Base-by-base conservation (phyloP, 2,329 filamentous ascomycete species). In the Trichoderma semiorbis region DNA sequence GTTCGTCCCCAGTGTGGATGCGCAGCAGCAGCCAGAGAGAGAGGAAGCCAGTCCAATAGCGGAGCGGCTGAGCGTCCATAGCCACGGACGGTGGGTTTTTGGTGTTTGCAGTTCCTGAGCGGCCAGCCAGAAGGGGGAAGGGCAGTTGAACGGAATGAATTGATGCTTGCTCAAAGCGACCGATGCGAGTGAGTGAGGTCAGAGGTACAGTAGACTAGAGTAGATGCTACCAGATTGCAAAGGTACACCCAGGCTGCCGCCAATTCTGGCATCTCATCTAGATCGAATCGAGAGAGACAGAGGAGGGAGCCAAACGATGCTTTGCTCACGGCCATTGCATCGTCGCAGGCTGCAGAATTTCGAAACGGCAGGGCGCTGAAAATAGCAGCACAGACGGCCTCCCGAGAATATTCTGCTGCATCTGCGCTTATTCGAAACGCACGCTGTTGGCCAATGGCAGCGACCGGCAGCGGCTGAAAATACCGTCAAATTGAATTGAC, bases 291-390 rank as follows among this genome's bases (percentile, higher is more conserved):
- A n/a, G 39, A n/a, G 39, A n/a, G 16, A 1, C 0, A 3, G 7
- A 32, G 28, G 24, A 68, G 58, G 55, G 70, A 62, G 73, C 65
- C 68, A 72, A 60, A 71, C 39, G 53, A 21, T 32, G n/a, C 28
- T 60, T 64, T n/a, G 24, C 34, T 57, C 11, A 50, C 18, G 53
- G 36, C 32, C n/a, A 61, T 28, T 26, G 66, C 66, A 26, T 30
- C 39, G 11, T 39, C 28, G 24, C 67, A 69, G 39, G 57, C 39
- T 69, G 57, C 55, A 65, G 53, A 60, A 65, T 64, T 69, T 69
- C 69, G 73, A 74, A 74, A 74, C 74, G 50, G n/a, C 57, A n/a
- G 30, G 30, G 30, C 28, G 57, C 67, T 62, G 67, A 62, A 69
- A 69, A 69, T 69, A 69, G 67, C 55, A 69, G 26, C 66, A 50